Base-by-base conservation (phyloP, 257 asterid species). In the Agastache rugosa region DNA sequence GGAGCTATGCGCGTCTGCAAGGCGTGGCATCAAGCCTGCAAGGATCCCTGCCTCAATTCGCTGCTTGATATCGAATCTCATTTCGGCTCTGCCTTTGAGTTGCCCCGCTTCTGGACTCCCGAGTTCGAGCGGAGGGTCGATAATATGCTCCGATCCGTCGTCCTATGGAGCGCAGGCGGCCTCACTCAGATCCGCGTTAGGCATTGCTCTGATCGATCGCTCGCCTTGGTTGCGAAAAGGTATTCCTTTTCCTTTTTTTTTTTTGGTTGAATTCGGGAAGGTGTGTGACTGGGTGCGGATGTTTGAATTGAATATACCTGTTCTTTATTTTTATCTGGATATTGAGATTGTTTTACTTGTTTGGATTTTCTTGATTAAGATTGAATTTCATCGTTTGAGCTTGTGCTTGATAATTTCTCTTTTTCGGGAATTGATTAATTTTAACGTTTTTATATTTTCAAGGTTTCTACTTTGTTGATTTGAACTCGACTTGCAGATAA, bases 121-220 rank as follows among this genome's bases (percentile, higher is more conserved):
- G 89, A 82, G 9, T 93, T 93, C 72, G 97, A 93, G 87, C 83
- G 82, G 25, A 81, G 78, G 79, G 74, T 91, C 50, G 96, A 91
- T 74, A 77, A 83, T 70, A 91, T 91, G 91, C 80, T 91, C 56
- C 83, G 77, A 87, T 88, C 92, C 39, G 88, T 89, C 73, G 88
- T 78, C 70, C 35, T 34, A 54, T 91, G 96, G 97, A 83, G 93
- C 62, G 79, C 78, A 1, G 91, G 90, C 2, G 66, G 61, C 68
- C 90, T 93, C 7, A 81, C 82, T 5, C 83, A 75, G 55, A 82
- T 93, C 78, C 89, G 96, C 27, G 84, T 86, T 61, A 83, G 97
- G 77, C 96, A 91, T 74, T 93, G 97, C 76, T 91, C 98, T 8
- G 83, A 88, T 85, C 88, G 84, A 11, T 85, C 96, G 58, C 84